Evolutionary conservation across 805 yeast genomes (phyloP).

Genomic region (Wickerhamomyces bovis): DNA sequence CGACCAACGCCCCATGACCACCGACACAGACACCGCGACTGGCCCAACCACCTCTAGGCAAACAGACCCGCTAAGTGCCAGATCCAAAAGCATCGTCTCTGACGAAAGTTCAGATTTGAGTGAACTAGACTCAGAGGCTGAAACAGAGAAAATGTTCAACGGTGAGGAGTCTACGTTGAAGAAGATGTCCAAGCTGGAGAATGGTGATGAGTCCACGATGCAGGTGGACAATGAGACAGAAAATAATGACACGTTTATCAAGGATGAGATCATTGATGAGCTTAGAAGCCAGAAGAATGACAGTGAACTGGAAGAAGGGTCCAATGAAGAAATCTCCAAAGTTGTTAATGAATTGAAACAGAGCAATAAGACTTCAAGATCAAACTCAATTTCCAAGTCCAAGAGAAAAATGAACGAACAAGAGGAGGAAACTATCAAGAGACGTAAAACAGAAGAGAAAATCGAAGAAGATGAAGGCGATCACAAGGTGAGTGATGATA

Average conservation of each 20-base stretch:
- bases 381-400: constrained; percentile 3
- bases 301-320: constrained; percentile 15
- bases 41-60: background rate
- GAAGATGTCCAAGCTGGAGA: constrained; percentile 29
- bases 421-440: constrained; percentile 16
- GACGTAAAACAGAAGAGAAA: constrained; percentile 10
- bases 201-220: constrained; percentile 16
- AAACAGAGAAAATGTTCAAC: constrained; percentile 78
- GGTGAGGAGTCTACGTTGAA: constrained; percentile 34
- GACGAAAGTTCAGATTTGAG: constrained; percentile 41
- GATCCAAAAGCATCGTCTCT: constrained; percentile 21
- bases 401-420: constrained; percentile 12
- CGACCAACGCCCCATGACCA: constrained; percentile 1
- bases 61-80: background rate
- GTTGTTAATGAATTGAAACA: constrained; percentile 15
- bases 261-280: constrained; percentile 20
- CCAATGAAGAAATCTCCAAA: constrained; percentile 17
- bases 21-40: constrained; percentile 1
- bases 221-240: constrained; percentile 13
- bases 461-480: constrained; percentile 13
- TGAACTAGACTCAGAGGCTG: constrained; percentile 77
- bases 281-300: constrained; percentile 16
- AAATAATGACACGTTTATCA: constrained; percentile 18
- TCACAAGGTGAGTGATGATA: constrained; percentile 4
- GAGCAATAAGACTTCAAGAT: constrained; percentile 6